These are phyloP conservation scores for Apiotrichum akiyoshidainum DNA, from an alignment of 1,284 basidiomycete species.

Conservation along the genomic window DNA sequence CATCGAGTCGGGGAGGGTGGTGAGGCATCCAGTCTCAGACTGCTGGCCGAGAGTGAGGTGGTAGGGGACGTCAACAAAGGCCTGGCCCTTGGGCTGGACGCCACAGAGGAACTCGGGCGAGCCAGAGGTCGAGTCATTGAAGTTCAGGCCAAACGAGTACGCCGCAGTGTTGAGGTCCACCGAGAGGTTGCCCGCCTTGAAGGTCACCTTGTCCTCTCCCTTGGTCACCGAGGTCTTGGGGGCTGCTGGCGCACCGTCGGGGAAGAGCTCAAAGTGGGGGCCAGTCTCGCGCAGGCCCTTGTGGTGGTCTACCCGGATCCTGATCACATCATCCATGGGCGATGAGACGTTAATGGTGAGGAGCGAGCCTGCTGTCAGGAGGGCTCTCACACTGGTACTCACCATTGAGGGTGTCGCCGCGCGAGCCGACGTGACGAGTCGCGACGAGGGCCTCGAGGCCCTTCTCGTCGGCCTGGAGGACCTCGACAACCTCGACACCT, in stretches of 20 bases:
- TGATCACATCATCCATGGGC: conserved; percentile 63
- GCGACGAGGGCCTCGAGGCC: conserved; percentile 62
- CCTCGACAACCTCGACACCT: conserved; percentile 57
- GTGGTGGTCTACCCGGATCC: conserved; percentile 58
- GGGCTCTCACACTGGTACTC: background rate
- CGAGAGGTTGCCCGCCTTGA: conserved; percentile 42
- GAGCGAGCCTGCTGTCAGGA: conserved; percentile 54
- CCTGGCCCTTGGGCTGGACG: conserved; percentile 60
- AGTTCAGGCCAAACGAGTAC: conserved; percentile 54
- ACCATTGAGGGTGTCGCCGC: conserved; percentile 16
- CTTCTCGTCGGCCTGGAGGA: conserved; percentile 46
- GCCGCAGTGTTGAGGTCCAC: conserved; percentile 35
- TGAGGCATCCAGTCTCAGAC: conserved; percentile 61
- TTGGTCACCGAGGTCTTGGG: conserved; percentile 53
- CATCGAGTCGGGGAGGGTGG: conserved; percentile 53
- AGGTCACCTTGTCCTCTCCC: conserved; percentile 47
- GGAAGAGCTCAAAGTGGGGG: conserved; percentile 63
- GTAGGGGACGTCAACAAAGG: conserved; percentile 62
- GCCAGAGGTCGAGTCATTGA: conserved; percentile 24
- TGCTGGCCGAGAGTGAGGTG: conserved; percentile 62
- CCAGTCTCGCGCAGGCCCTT: conserved; percentile 52
- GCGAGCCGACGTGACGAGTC: conserved; percentile 53
- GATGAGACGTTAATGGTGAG: conserved; percentile 62
- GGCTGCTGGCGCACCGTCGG: conserved; percentile 57
- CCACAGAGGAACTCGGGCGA: conserved; percentile 38